Evolutionary conservation across 169 alveolate species (phyloP).

Genomic region (Ichthyophthirius multifiliis): DNA sequence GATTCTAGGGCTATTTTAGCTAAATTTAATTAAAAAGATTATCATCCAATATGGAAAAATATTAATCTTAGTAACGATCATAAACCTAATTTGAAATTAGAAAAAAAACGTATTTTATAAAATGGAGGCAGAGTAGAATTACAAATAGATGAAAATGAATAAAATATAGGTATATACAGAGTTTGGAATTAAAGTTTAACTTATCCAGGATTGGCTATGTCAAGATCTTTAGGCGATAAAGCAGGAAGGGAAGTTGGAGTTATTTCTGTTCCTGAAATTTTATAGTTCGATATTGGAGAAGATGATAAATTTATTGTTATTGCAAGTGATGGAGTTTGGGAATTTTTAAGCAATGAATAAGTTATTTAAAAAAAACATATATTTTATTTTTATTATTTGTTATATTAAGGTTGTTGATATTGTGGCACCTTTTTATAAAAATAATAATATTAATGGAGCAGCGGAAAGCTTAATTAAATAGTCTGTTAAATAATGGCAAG

Average conservation of each 20-base stretch:
- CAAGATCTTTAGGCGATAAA: slow-evolving; percentile 75
- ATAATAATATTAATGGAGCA: slow-evolving; percentile 60
- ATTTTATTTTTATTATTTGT: neutral
- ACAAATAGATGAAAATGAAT: slow-evolving; percentile 47
- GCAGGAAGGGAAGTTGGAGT: slow-evolving; percentile 70
- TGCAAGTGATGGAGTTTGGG: slow-evolving; percentile 76
- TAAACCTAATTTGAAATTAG: slow-evolving; percentile 66
- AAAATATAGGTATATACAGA: slow-evolving; percentile 78
- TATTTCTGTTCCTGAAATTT: slow-evolving; percentile 61
- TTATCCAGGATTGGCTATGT: slow-evolving; percentile 79
- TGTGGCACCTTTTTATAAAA: slow-evolving; percentile 46
- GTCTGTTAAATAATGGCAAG: slow-evolving; percentile 45
- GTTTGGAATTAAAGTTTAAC: slow-evolving; percentile 73
- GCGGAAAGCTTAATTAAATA: slow-evolving; percentile 53
- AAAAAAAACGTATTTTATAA: slow-evolving; percentile 54
- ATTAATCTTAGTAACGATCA: slow-evolving; percentile 56
- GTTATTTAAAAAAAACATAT: slow-evolving; percentile 1
- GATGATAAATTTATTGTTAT: slow-evolving; percentile 60
- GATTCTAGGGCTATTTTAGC: slow-evolving; percentile 66
- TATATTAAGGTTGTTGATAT: slow-evolving; percentile 42
- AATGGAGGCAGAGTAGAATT: slow-evolving; percentile 57
- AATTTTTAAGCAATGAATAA: slow-evolving; percentile 49
- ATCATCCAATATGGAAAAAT: neutral
- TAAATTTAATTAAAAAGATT: neutral
- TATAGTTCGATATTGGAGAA: slow-evolving; percentile 18